These are phyloP conservation scores for Aspergillus nidulans DNA, from an alignment of 495 filamentous ascomycete genomes.

Conservation along the genomic window DNA sequence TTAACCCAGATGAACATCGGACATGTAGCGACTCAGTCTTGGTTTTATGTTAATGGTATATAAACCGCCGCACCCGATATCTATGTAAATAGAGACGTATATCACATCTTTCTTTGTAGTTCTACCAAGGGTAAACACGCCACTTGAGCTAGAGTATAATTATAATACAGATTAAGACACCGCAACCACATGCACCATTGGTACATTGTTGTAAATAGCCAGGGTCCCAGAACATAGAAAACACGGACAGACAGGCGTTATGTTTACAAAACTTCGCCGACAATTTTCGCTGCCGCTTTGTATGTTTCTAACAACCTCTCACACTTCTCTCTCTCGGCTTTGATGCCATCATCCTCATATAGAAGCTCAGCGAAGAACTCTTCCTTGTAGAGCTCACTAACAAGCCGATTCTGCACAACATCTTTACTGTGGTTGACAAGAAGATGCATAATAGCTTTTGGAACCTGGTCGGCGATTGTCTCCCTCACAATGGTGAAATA, in stretches of 20 bases:
- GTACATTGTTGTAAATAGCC: neutral
- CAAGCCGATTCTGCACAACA: constrained; percentile 91
- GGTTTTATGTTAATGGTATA: neutral
- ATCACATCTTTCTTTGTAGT: neutral
- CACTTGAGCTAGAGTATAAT: neutral
- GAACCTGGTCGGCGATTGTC: constrained; percentile 94
- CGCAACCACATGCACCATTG: neutral
- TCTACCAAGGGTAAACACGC: neutral
- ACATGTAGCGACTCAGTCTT: too few relatives aligned
- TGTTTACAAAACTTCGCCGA: constrained; percentile 83
- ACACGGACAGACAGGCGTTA: neutral
- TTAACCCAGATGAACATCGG: too few relatives aligned
- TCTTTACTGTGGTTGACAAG: constrained; percentile 98
- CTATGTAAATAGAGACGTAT: neutral
- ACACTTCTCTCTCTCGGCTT: constrained; percentile 96
- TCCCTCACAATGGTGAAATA: constrained; percentile 99
- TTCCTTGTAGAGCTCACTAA: constrained; percentile 94
- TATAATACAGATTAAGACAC: constrained; percentile 1
- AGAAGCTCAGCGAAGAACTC: constrained; percentile 87
- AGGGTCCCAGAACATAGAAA: neutral
- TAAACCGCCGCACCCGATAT: neutral
- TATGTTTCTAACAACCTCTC: constrained; percentile 92
- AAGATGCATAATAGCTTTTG: constrained; percentile 98
- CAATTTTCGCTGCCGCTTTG: constrained; percentile 94
- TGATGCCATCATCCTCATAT: constrained; percentile 96